Evolutionary conservation across 164 flowering plant species (phyloP), one percentile per base, ranked within the genome.

Genomic region (Vitis cinerea): DNA sequence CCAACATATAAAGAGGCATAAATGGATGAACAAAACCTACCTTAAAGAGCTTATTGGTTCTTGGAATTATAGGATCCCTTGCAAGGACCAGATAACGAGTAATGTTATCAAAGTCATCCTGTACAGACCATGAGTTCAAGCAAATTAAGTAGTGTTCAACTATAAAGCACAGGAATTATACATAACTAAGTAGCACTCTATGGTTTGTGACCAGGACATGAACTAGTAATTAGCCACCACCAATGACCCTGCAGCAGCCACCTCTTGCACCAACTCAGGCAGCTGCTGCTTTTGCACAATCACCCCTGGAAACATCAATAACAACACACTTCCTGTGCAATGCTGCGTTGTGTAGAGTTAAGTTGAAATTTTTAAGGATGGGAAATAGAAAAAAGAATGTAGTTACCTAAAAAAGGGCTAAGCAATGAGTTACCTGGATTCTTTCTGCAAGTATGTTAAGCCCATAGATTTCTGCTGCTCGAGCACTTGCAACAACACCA

Each of bases 401-500:
- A 59, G 30, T 11, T 51, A 30, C 49, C 5, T 3, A 49, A 64
- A 17, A 50, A 14, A 23, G n/a, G 65, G 15, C 56, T 59, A 9
- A 30, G 23, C 19, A 14, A 31, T 13, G 29, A 47, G 37, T 27
- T 55, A 74, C 92, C 82, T 88, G 88, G 52, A 87, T 77, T 63
- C 69, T 74, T 71, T 83, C 85, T 50, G 82, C 87, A 68, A 89
- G 85, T 59, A 87, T 63, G 57, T 86, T 76, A 50, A 89, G 84
- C 61, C 91, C 89, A 74, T 89, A 89, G 17, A 89, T 76, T 59
- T 81, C 81, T 60, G 91, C 94, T 65, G 90, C 92, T 65, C 86
- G 83, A 23, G 83, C 81, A 74, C 90, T 85, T 55, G 94, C 92
- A 67, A 89, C 70, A 14, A 78, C 89, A 50, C 86, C 94, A 52